These are phyloP conservation scores for Podaxis sp. DNA, from an alignment of 768 basidiomycete genomes.

Conservation along the genomic window DNA sequence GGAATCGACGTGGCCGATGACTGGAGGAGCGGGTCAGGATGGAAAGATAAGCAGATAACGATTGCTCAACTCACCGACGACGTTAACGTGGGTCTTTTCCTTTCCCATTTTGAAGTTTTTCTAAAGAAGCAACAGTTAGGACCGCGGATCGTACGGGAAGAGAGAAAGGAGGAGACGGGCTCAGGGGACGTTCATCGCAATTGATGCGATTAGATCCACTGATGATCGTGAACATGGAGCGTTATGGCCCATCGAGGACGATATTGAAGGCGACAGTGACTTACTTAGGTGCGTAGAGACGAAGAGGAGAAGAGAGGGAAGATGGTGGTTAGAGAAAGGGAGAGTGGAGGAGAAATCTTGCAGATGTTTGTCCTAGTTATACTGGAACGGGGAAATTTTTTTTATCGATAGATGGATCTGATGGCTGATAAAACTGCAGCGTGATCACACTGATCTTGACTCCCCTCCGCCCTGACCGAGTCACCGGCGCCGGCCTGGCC, in stretches of 20 bases:
- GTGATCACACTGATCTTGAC: slow-evolving; percentile 45
- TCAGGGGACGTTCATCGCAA: slow-evolving; percentile 22
- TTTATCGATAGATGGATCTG: slow-evolving; percentile 60
- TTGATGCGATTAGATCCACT: slow-evolving; percentile 29
- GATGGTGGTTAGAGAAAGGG: slow-evolving; percentile 49
- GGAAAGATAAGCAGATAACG: slow-evolving; percentile 24
- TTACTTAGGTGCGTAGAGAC: slow-evolving; percentile 35
- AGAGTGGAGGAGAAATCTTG: slow-evolving; percentile 31
- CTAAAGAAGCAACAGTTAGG: slow-evolving; percentile 33
- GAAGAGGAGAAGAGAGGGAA: slow-evolving; percentile 33
- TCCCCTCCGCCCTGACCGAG: slow-evolving; percentile 34
- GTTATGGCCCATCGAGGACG: slow-evolving; percentile 9
- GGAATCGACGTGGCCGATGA: slow-evolving; percentile 99
- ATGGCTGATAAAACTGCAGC: slow-evolving; percentile 48
- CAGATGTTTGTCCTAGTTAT: slow-evolving; percentile 63
- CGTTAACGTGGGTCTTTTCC: slow-evolving; percentile 96
- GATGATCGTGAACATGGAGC: slow-evolving; percentile 12
- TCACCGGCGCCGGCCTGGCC: slow-evolving; percentile 19
- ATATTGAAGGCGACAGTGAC: slow-evolving; percentile 23
- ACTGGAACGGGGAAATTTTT: slow-evolving; percentile 53
- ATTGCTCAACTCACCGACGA: slow-evolving; percentile 71
- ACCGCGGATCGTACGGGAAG: slow-evolving; percentile 27
- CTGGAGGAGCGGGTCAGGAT: slow-evolving; percentile 44
- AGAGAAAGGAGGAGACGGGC: slow-evolving; percentile 19
- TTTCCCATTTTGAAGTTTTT: slow-evolving; percentile 86